Base-by-base conservation (phyloP, 371 early-diverging fungal species). In the Mucor saturninus region DNA sequence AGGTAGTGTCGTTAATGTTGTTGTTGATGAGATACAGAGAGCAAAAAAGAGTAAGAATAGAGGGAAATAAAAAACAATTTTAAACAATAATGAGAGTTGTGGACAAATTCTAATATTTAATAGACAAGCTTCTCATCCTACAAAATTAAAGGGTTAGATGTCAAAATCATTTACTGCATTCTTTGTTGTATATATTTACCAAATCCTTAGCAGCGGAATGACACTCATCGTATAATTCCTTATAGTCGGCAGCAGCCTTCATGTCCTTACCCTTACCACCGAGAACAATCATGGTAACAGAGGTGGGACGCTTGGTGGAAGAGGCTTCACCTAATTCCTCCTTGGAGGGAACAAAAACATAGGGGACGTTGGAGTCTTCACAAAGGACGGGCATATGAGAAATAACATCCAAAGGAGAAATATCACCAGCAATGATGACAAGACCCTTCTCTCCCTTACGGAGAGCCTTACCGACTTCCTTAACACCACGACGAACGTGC, bases 371-470 rank as follows among this genome's bases (percentile, higher is more conserved):
- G 78, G 87, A 79, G 56, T 99, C 98, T 79, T 99, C 99, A 86
- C 99, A 99, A 43, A 99, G 80, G 43, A 97, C 92, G 56, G 99
- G 99, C 45, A 99, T 80, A 76, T 99, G 99, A 48, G 96, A 91
- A 63, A 99, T 92, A 50, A 99, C 95, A 80, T 99, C 99, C 62
- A 97, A 88, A 39, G 99, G 99, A 28, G 95, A 93, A 67, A 97
- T 93, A 78, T 98, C 96, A 56, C 96, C 99, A 39, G 98, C 98
- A 70, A 99, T 83, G 49, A 99, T 77, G 21, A 98, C 93, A 61
- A 99, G 69, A 28, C 97, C 99, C 85, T 96, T 96, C 63, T 91
- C 85, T 55, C 95, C 96, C 85, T 97, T 98, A 64, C 97, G 89
- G 63, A 98, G 83, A 58, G 91, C 94, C 84, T 98, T 98, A 56